phyloP scores from a whole-genome alignment of 192 early-diverging fungal genomes.

The Coemansia sp. region DNA sequence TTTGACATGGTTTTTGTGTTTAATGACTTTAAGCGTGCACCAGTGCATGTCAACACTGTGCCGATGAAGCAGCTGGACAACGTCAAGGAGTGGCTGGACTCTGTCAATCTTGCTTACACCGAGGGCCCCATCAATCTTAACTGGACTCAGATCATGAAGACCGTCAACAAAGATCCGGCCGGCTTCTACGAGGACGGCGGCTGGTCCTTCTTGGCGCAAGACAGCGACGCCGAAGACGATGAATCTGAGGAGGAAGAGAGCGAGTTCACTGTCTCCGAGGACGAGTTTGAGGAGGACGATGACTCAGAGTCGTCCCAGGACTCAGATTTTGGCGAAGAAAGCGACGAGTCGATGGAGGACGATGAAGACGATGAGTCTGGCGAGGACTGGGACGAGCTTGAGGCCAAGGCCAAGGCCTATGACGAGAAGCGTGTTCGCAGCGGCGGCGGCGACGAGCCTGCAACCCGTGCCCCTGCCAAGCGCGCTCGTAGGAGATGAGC shows the following conservation, averaged over 20 bases:
- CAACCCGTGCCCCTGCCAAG: conserved; percentile 28
- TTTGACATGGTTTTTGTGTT: conserved; percentile 99
- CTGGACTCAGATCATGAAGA: conserved; percentile 99
- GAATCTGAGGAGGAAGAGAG: conserved; percentile 63
- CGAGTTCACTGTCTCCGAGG: conserved; percentile 64
- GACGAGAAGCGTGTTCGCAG: conserved; percentile 41
- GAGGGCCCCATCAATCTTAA: conserved; percentile 94
- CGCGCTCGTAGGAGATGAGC: conserved; percentile 40
- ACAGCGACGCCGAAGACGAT: conserved; percentile 62
- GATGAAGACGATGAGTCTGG: conserved; percentile 64
- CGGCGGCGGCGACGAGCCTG: conserved; percentile 12
- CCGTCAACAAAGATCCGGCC: conserved; percentile 87
- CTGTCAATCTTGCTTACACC: conserved; percentile 88
- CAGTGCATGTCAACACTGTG: conserved; percentile 96
- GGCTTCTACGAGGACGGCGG: conserved; percentile 91
- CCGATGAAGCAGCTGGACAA: conserved; percentile 89
- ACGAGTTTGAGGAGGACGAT: conserved; percentile 58
- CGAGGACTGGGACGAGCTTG: conserved; percentile 81
- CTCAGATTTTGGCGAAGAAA: conserved; percentile 56
- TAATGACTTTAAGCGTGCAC: conserved; percentile 86
- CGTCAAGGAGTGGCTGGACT: conserved; percentile 95
- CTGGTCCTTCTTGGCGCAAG: conserved; percentile 85
- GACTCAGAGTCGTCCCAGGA: conserved; percentile 52
- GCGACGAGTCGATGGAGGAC: conserved; percentile 38
- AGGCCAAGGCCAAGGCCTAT: conserved; percentile 71